Percentiles rank a stretch among this genome's conserved stretches.
Evolutionary conservation across 306 rosid genomes (phyloP).

Genomic region (Acmispon strigosus): DNA sequence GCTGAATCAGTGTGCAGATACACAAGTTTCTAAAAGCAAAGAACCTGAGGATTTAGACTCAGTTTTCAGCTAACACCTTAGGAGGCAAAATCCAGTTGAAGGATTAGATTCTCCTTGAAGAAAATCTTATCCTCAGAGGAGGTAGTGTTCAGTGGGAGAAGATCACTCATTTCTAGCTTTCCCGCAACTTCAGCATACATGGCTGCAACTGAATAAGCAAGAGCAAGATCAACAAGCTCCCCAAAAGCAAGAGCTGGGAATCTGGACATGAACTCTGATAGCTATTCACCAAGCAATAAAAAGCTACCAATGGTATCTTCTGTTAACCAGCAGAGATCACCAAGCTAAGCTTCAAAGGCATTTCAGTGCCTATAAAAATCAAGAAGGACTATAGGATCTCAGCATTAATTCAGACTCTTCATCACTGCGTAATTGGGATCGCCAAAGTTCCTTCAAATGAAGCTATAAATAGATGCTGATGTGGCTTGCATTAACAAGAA

Average conservation of each 20-base stretch:
- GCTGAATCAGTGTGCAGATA: conserved; percentile 96
- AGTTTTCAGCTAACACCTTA: conserved; percentile 37
- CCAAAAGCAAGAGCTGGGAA: conserved; percentile 57
- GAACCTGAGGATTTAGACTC: conserved; percentile 87
- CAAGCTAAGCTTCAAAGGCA: conserved; percentile 73
- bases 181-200: conserved; percentile 79
- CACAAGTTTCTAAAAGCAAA: conserved; percentile 81
- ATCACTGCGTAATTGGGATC: conserved; percentile 57
- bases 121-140: conserved; percentile 34
- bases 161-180: conserved; percentile 53
- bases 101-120: conserved; percentile 53
- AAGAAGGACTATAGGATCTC: conserved; percentile 41
- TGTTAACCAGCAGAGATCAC: conserved; percentile 58
- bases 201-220: conserved; percentile 95
- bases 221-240: conserved; percentile 64
- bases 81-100: conserved; percentile 28
- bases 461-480: background rate
- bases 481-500: background rate
- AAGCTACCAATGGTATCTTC: conserved; percentile 48
- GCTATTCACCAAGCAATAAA: conserved; percentile 77
- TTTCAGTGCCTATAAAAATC: conserved; percentile 76
- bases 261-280: conserved; percentile 47
- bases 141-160: conserved; percentile 56
- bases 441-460: conserved; percentile 43
- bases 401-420: conserved; percentile 57